Evolutionary conservation across 139 green algal genomes (phyloP).

Genomic region (Penium margaritaceum): DNA sequence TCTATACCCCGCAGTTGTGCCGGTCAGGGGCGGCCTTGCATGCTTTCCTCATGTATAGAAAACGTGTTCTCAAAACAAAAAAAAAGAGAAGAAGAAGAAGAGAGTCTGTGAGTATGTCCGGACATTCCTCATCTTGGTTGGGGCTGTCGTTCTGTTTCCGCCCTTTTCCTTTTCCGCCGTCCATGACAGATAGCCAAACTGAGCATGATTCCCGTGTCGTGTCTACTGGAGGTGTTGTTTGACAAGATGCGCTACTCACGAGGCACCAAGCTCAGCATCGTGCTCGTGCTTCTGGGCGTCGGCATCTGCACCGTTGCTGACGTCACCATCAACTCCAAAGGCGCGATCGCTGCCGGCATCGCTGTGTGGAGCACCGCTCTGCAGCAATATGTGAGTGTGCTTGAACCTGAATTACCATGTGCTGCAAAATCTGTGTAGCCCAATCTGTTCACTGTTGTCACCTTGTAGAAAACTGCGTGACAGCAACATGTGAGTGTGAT

Average conservation of each 20-base stretch:
- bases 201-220: slow-evolving; percentile 82
- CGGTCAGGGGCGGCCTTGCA: too few species aligned
- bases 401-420: neutral
- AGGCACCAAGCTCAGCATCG: slow-evolving; percentile 55
- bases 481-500: too few species aligned
- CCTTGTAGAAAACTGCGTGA: too few species aligned
- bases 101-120: too few species aligned
- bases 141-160: neutral
- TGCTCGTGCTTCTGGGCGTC: slow-evolving; percentile 33
- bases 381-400: slow-evolving; percentile 46
- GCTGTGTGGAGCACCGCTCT: slow-evolving; percentile 31
- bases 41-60: slow-evolving; percentile 28
- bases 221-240: slow-evolving; percentile 72
- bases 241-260: slow-evolving; percentile 56
- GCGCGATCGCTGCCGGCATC: slow-evolving; percentile 31
- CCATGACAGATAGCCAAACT: slow-evolving; percentile 74
- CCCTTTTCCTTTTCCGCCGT: neutral
- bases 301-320: slow-evolving; percentile 23
- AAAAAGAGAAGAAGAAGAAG: too few species aligned
- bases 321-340: slow-evolving; percentile 32
- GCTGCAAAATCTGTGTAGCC: too few species aligned
- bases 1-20: too few species aligned
- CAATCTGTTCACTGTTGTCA: too few species aligned
- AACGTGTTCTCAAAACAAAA: too few species aligned
- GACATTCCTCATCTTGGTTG: too few species aligned